Evolutionary conservation across 192 early-diverging fungal species (phyloP), one percentile per base, ranked within the genome.

Genomic region (Funneliformis mosseae): DNA sequence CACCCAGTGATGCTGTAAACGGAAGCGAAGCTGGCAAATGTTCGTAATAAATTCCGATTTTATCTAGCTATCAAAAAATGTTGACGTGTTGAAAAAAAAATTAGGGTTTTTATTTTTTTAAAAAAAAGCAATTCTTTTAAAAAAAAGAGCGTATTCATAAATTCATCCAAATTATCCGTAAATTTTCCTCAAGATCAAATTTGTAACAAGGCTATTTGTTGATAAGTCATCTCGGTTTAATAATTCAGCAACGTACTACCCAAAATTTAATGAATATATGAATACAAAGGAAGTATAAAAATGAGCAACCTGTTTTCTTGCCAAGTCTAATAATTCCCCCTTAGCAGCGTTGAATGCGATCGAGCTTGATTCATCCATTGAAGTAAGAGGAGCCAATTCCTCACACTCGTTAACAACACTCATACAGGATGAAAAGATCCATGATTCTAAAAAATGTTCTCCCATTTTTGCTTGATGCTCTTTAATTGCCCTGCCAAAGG

Each of bases 361-460:
- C 42, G 90, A 77, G 23, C 85, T 83, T 33, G 85, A 81, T 27
- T 84, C 78, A 67, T 90, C 81, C 25, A 83, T 81, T 4, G 76
- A 76, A 12, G 86, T 81, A 8, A 91, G 80, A 0, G 88, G 87
- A 0, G 89, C 88, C n/a, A 93, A 79, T 45, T 94, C 92, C 39
- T 96, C 95, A 82, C 94, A 95, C 64, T 95, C 93, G 33, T 86
- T 84, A 11, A 96, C 90, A 25, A 96, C 90, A 69, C 87, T 92
- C 83, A 93, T 89, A 74, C 94, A 94, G 7, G 92, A 88, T 4
- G 92, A 92, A 74, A 91, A 96, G n/a, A 93, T 88, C 95, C 95
- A 96, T 14, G 91, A 89, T 76, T 95, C 91, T 16, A 92, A 62
- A 84, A 96, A 96, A 77, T 90, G 75, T 42, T 87, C 81, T 75